Conservation (phyloP, 768 basidiomycete genomes). For the Brasilioporus rufonigricans region DNA sequence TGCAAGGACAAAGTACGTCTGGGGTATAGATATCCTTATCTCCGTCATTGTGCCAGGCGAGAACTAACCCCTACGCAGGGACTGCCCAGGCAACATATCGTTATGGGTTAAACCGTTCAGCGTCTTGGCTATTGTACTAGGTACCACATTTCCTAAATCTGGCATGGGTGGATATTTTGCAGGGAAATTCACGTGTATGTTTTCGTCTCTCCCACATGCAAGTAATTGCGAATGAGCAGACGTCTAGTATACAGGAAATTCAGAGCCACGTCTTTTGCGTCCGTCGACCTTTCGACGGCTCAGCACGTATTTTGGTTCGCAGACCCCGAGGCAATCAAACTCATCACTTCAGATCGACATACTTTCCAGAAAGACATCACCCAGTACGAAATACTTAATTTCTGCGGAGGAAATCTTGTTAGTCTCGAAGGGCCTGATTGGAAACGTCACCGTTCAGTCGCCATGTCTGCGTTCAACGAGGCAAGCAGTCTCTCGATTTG, state of each 20-base stretch:
- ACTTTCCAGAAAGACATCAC: constrained; percentile 41
- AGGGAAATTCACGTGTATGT: constrained; percentile 37
- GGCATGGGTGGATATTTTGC: constrained; percentile 34
- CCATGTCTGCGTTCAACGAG: constrained; percentile 52
- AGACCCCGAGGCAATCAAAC: constrained; percentile 42
- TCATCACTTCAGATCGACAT: constrained; percentile 30
- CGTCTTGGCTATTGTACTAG: constrained; percentile 24
- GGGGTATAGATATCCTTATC: too few relatives aligned
- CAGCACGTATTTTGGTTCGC: constrained; percentile 40
- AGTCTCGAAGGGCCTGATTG: constrained; percentile 44
- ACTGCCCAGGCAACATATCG: constrained; percentile 16
- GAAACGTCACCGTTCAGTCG: constrained; percentile 44
- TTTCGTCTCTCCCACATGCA: background rate
- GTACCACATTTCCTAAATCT: constrained; percentile 34
- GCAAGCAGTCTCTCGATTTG: constrained; percentile 17
- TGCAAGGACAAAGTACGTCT: constrained; percentile 16
- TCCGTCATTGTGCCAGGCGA: too few relatives aligned
- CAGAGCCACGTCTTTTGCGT: constrained; percentile 39
- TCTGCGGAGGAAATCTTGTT: constrained; percentile 47
- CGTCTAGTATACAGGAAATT: constrained; percentile 37
- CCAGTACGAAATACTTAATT: constrained; percentile 41
- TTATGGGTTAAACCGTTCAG: constrained; percentile 37
- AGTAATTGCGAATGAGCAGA: background rate
- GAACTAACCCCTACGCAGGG: constrained; percentile 2
- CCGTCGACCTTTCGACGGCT: constrained; percentile 32